Conservation (phyloP, 441 rosid genomes). For the Dalechampia spathulata region DNA sequence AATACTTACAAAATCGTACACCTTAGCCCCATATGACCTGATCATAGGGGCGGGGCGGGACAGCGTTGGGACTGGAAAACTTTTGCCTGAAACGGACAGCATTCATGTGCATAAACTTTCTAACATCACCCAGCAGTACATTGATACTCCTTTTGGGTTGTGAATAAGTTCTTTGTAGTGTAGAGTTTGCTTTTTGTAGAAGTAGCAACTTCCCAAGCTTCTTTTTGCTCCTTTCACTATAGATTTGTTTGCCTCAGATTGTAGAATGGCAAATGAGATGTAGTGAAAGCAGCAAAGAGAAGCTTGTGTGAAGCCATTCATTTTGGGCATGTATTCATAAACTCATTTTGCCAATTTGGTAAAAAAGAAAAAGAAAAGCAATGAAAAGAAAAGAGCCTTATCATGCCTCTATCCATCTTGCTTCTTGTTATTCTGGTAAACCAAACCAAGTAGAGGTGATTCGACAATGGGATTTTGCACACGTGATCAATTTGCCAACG, state of each 20-base stretch:
- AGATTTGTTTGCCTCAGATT: slow-evolving; percentile 38
- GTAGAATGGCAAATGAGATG: slow-evolving; percentile 33
- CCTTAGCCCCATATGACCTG: neutral
- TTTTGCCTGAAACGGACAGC: too few species aligned
- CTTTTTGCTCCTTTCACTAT: slow-evolving; percentile 94
- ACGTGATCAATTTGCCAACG: too few species aligned
- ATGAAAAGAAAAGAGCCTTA: neutral
- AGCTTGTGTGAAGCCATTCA: slow-evolving; percentile 54
- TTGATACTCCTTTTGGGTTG: too few species aligned
- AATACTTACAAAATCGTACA: slow-evolving; percentile 17
- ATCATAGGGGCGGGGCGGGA: neutral
- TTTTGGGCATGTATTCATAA: slow-evolving; percentile 18
- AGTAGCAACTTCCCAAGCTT: slow-evolving; percentile 44
- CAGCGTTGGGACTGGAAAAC: neutral
- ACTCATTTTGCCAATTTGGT: too few species aligned
- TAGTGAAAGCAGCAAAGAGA: slow-evolving; percentile 98
- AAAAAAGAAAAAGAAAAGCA: too few species aligned
- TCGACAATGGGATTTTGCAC: too few species aligned
- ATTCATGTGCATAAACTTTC: too few species aligned
- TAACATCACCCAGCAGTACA: slow-evolving; percentile 8
- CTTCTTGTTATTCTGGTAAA: too few species aligned
- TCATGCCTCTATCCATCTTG: too few species aligned
- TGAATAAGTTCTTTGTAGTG: too few species aligned
- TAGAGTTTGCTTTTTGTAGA: slow-evolving; percentile 15
- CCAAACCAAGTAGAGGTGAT: too few species aligned